Evolutionary conservation across 257 asterid species (phyloP).

Genomic region (Rehmannia glutinosa): DNA sequence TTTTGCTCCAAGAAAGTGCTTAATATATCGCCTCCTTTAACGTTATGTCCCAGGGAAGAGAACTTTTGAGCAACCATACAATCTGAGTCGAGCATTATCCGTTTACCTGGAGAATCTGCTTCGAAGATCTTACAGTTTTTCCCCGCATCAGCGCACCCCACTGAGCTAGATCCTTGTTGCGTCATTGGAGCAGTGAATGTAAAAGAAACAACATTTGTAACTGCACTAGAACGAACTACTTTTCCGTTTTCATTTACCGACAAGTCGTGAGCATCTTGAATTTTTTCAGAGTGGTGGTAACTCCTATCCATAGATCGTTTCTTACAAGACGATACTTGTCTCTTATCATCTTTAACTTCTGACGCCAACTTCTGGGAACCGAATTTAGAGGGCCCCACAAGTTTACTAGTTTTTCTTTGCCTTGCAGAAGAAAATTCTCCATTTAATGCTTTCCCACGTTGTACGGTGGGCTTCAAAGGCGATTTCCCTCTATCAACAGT

Average conservation of each 20-base stretch:
- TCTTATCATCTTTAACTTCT: constrained; percentile 38
- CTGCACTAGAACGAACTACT: not conserved
- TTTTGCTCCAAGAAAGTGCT: constrained; percentile 77
- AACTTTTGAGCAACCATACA: constrained; percentile 20
- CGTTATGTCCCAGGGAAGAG: constrained; percentile 33
- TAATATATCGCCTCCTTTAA: constrained; percentile 55
- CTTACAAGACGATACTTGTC: constrained; percentile 40
- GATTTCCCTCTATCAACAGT: constrained; percentile 48
- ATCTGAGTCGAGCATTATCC: constrained; percentile 32
- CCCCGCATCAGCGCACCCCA: constrained; percentile 31
- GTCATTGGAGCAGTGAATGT: constrained; percentile 82
- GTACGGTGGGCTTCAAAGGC: constrained; percentile 22
- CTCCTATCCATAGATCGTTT: constrained; percentile 64
- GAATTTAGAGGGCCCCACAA: constrained; percentile 38
- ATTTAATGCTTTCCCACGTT: constrained; percentile 33
- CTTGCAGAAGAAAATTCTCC: constrained; percentile 47
- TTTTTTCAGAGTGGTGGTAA: constrained; percentile 43
- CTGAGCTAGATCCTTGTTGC: constrained; percentile 14
- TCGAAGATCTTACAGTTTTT: constrained; percentile 24
- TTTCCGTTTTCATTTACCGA: constrained; percentile 42
- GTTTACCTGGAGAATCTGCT: constrained; percentile 40
- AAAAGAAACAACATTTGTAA: constrained; percentile 53
- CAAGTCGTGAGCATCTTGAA: constrained; percentile 29
- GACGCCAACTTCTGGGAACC: constrained; percentile 47
- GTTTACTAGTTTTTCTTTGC: constrained; percentile 41